Evolutionary conservation across 805 yeast species (phyloP).

Genomic region (Hanseniaspora taiwanica): DNA sequence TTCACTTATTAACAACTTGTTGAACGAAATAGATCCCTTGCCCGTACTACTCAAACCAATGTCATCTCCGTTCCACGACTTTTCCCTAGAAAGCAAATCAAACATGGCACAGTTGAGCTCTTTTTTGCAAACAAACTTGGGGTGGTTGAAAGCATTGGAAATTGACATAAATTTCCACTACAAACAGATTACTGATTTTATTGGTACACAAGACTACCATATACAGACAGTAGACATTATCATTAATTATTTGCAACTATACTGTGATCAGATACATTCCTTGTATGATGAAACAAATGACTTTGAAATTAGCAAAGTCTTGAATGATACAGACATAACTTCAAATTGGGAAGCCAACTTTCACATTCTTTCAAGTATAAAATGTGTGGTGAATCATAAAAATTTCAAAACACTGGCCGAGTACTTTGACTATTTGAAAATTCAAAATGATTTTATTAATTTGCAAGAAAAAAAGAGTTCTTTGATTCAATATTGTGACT

Average conservation of each 20-base stretch:
- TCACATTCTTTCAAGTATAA: not conserved
- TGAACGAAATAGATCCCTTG: not conserved
- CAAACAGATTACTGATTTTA: conserved; percentile 11
- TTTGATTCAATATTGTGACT: no score
- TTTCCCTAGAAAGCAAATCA: conserved; percentile 10
- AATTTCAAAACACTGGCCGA: not conserved
- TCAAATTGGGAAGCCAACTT: not conserved
- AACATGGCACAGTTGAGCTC: conserved; percentile 12
- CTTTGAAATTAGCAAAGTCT: no score
- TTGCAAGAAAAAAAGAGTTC: no score
- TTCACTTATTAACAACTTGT: not conserved
- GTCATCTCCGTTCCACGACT: conserved; percentile 25
- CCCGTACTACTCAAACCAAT: conserved; percentile 22
- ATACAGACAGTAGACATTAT: not conserved
- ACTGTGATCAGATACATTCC: not conserved
- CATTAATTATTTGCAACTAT: not conserved
- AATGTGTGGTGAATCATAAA: not conserved
- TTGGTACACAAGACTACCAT: not conserved
- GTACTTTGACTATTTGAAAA: not conserved
- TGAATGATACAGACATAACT: no score
- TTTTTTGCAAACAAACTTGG: conserved; percentile 27
- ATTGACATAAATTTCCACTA: conserved; percentile 27
- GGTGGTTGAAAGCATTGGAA: conserved; percentile 37
- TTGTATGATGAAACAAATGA: no score
- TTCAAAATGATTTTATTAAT: no score